Conservation (phyloP, 1,284 basidiomycete genomes). For the Puccinia triticina region DNA sequence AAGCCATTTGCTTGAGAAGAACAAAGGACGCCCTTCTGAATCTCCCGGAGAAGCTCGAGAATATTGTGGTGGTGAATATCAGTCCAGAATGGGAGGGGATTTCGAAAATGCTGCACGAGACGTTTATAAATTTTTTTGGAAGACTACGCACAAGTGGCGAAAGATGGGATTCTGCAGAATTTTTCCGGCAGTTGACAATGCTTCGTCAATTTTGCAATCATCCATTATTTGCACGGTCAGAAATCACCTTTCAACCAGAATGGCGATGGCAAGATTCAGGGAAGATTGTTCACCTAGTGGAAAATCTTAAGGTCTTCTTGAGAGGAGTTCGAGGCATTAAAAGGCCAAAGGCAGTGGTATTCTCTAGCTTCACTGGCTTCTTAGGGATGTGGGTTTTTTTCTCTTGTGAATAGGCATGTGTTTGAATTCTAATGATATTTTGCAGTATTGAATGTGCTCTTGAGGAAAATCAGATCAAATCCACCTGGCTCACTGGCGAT, state of each 20-base stretch:
- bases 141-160: neutral
- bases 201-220: conserved; percentile 19
- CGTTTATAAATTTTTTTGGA: neutral
- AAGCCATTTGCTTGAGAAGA: conserved; percentile 13
- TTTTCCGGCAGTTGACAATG: conserved; percentile 14
- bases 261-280: conserved; percentile 19
- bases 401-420: neutral
- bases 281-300: neutral
- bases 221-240: conserved; percentile 15
- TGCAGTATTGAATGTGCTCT: neutral
- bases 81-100: neutral
- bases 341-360: conserved; percentile 5
- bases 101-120: neutral
- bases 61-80: neutral
- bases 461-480: conserved; percentile 9
- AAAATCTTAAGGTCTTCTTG: conserved; percentile 2
- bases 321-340: neutral
- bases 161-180: neutral
- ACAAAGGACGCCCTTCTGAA: conserved; percentile 6
- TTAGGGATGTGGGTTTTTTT: conserved; percentile 1
- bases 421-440: neutral
- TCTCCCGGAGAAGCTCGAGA: conserved; percentile 5
- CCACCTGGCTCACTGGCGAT: neutral
- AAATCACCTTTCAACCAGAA: neutral
- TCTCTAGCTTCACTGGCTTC: conserved; percentile 17